These are phyloP conservation scores for Trypanosoma congolense DNA, from an alignment of 208 protist genomes.

Conservation along the genomic window DNA sequence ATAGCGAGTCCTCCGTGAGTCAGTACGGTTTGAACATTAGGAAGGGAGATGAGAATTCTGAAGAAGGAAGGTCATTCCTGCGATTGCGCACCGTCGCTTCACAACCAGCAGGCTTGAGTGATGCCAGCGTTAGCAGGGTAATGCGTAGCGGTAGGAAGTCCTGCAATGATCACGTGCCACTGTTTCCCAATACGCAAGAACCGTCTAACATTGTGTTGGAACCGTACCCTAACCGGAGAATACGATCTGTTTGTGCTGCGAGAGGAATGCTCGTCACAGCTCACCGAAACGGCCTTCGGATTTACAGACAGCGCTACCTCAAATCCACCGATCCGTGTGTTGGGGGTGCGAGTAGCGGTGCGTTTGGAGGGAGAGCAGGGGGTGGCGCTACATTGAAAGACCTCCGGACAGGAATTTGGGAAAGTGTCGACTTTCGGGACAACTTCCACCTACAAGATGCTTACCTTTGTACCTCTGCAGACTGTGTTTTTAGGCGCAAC, in stretches of 20 bases:
- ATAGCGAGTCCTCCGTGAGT: too few species aligned
- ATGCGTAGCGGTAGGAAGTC: slow-evolving; percentile 6
- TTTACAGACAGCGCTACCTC: slow-evolving; percentile 29
- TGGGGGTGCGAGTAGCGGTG: not conserved
- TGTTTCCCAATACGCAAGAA: slow-evolving; percentile 18
- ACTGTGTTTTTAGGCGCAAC: slow-evolving; percentile 14
- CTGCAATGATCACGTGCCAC: slow-evolving; percentile 24
- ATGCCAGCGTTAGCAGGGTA: not conserved
- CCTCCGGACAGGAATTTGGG: slow-evolving; percentile 39
- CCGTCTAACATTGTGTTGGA: slow-evolving; percentile 34
- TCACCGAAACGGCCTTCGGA: slow-evolving; percentile 42
- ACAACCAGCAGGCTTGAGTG: too few species aligned
- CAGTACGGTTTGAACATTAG: too few species aligned
- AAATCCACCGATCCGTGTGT: not conserved
- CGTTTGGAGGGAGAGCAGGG: not conserved
- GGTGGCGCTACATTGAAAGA: slow-evolving; percentile 2
- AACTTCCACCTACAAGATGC: slow-evolving; percentile 43
- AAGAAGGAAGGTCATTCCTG: too few species aligned
- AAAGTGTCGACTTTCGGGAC: slow-evolving; percentile 27
- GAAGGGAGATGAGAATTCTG: too few species aligned
- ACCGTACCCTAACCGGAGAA: slow-evolving; percentile 35
- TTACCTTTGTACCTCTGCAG: slow-evolving; percentile 36
- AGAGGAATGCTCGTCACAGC: slow-evolving; percentile 31
- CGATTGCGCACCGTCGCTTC: too few species aligned
- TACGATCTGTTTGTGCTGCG: slow-evolving; percentile 27